Evolutionary conservation across 140 eudicot species (phyloP).

Genomic region (Oenanthe javanica): DNA sequence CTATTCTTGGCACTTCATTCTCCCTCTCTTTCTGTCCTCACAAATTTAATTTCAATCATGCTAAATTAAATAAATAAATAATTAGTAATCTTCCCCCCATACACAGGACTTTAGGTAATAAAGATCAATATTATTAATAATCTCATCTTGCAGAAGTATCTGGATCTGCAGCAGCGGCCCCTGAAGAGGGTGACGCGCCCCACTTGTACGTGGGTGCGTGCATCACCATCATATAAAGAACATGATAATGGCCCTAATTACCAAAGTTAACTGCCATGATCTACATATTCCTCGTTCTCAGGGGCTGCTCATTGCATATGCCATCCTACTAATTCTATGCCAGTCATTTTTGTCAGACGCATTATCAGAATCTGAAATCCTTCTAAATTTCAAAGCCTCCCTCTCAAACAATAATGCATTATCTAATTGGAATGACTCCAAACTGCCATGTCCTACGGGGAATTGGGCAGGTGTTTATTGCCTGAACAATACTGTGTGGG

Average conservation of each 20-base stretch:
- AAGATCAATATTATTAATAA: slow-evolving; percentile 8
- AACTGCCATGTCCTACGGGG: slow-evolving; percentile 31
- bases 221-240: slow-evolving; percentile 20
- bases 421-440: slow-evolving; percentile 35
- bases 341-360: neutral
- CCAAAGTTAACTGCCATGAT: slow-evolving; percentile 1
- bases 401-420: slow-evolving; percentile 30
- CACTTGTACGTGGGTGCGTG: slow-evolving; percentile 54
- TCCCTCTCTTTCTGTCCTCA: neutral
- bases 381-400: slow-evolving; percentile 39
- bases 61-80: neutral
- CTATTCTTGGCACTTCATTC: slow-evolving; percentile 10
- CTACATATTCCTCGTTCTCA: slow-evolving; percentile 16
- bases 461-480: slow-evolving; percentile 69
- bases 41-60: neutral
- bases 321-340: slow-evolving; percentile 8
- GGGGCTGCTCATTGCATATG: slow-evolving; percentile 1
- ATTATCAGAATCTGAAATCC: slow-evolving; percentile 33
- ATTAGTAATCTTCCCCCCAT: slow-evolving; percentile 16
- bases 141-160: slow-evolving; percentile 19
- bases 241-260: slow-evolving; percentile 15
- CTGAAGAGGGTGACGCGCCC: slow-evolving; percentile 66
- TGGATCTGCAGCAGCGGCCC: slow-evolving; percentile 27
- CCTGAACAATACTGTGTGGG: slow-evolving; percentile 40
- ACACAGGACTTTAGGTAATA: neutral